phyloP scores from a whole-genome alignment of 805 yeast species.

The Cyberlindnera maritima region DNA sequence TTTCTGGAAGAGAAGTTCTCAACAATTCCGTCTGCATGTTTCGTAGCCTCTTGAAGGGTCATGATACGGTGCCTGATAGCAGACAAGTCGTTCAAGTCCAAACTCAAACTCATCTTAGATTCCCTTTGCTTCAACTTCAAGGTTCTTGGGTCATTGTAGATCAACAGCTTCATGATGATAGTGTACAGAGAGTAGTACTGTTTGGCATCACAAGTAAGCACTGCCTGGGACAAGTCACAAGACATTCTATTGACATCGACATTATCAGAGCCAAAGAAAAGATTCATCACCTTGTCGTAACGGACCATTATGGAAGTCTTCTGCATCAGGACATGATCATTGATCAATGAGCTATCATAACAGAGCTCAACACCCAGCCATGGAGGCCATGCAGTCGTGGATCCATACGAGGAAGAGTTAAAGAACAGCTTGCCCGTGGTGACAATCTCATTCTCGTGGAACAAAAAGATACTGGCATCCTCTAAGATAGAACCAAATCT shows the following conservation, averaged over 20 bases:
- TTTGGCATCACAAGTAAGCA: constrained; percentile 64
- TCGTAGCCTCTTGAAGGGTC: constrained; percentile 47
- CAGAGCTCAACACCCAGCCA: constrained; percentile 79
- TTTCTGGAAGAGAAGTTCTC: constrained; percentile 49
- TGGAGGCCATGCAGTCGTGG: constrained; percentile 75
- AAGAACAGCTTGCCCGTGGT: constrained; percentile 41
- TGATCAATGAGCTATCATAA: constrained; percentile 47
- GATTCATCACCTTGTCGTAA: constrained; percentile 51
- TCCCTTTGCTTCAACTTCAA: constrained; percentile 55
- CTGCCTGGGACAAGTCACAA: constrained; percentile 68
- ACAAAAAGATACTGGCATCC: constrained; percentile 70
- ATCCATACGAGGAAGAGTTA: constrained; percentile 58
- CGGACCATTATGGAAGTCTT: constrained; percentile 61
- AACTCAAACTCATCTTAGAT: constrained; percentile 63
- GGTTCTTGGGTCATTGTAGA: constrained; percentile 72
- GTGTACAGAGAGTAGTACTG: constrained; percentile 70
- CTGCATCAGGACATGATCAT: constrained; percentile 54
- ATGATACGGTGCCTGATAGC: constrained; percentile 47
- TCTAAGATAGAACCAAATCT: constrained; percentile 67
- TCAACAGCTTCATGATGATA: constrained; percentile 58
- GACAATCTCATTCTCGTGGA: constrained; percentile 49
- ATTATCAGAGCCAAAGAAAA: constrained; percentile 32
- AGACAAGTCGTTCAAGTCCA: constrained; percentile 62
- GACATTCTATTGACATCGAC: constrained; percentile 44
- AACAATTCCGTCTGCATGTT: constrained; percentile 39